Evolutionary conservation across 176 grass and related monocot species (phyloP).

Genomic region (Avena sativa): DNA sequence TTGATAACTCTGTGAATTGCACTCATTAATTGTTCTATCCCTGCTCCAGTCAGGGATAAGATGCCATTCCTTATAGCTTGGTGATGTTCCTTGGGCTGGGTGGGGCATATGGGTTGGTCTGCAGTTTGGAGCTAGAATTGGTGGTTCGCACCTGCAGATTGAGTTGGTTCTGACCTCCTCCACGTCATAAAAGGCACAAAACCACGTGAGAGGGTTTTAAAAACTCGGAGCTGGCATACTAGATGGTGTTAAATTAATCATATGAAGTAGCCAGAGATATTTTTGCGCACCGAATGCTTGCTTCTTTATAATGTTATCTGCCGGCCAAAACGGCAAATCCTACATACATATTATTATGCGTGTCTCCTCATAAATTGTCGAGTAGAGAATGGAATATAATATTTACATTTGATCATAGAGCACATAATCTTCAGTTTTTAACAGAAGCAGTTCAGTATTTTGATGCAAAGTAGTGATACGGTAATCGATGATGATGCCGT

Average conservation of each 20-base stretch:
- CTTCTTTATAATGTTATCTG: neutral
- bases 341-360: neutral
- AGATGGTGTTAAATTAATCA: neutral
- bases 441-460: neutral
- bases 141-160: slow-evolving; percentile 26
- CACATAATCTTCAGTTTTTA: neutral
- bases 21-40: neutral
- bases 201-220: slow-evolving; percentile 2
- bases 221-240: neutral
- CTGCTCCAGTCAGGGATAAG: neutral
- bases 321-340: neutral
- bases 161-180: neutral
- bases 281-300: neutral
- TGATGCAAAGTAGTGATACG: neutral
- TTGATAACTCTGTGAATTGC: no score
- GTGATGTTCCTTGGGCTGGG: slow-evolving; percentile 15
- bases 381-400: neutral
- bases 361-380: neutral
- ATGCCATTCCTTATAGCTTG: neutral
- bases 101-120: slow-evolving; percentile 30
- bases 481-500: neutral
- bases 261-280: neutral
- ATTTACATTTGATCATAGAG: neutral
- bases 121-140: slow-evolving; percentile 32
- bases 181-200: slow-evolving; percentile 10